These are phyloP conservation scores for Scytalidium sp. DNA, from an alignment of 2,329 filamentous ascomycete genomes.

Conservation along the genomic window DNA sequence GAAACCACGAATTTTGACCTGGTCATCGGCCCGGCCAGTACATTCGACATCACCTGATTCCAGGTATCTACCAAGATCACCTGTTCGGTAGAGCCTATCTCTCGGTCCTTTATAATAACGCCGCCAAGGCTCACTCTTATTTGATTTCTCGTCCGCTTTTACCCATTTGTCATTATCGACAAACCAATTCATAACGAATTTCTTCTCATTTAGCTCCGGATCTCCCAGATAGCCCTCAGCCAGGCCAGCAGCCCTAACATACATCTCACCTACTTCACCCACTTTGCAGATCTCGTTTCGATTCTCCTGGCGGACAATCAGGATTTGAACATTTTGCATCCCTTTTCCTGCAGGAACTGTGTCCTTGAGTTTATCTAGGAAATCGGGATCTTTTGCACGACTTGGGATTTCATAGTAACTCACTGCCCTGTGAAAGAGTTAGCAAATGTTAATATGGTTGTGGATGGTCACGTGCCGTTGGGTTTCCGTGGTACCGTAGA, in stretches of 20 bases:
- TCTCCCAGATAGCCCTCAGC: slow-evolving; percentile 69
- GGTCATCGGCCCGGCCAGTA: slow-evolving; percentile 78
- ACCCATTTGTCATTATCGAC: slow-evolving; percentile 30
- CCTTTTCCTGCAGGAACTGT: slow-evolving; percentile 80
- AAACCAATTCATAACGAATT: slow-evolving; percentile 31
- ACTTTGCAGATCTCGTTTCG: slow-evolving; percentile 67
- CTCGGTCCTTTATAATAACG: slow-evolving; percentile 75
- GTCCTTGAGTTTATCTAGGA: slow-evolving; percentile 64
- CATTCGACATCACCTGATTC: slow-evolving; percentile 69
- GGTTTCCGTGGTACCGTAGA: slow-evolving; percentile 88
- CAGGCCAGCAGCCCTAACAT: slow-evolving; percentile 76
- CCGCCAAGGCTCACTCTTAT: slow-evolving; percentile 70
- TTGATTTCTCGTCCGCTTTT: slow-evolving; percentile 54
- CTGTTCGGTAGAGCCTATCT: slow-evolving; percentile 83
- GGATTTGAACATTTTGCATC: slow-evolving; percentile 84
- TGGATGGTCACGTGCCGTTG: too few relatives aligned
- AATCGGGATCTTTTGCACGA: slow-evolving; percentile 58
- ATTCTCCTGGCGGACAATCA: slow-evolving; percentile 73
- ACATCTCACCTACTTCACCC: slow-evolving; percentile 83
- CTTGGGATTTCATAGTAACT: slow-evolving; percentile 79
- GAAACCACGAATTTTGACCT: slow-evolving; percentile 96
- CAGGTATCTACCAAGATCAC: slow-evolving; percentile 78
- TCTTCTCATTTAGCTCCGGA: slow-evolving; percentile 25
- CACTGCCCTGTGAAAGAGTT: too few relatives aligned
- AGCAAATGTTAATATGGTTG: too few relatives aligned